Conservation (phyloP, 805 yeast genomes). For the Saccharomyces paradoxus region DNA sequence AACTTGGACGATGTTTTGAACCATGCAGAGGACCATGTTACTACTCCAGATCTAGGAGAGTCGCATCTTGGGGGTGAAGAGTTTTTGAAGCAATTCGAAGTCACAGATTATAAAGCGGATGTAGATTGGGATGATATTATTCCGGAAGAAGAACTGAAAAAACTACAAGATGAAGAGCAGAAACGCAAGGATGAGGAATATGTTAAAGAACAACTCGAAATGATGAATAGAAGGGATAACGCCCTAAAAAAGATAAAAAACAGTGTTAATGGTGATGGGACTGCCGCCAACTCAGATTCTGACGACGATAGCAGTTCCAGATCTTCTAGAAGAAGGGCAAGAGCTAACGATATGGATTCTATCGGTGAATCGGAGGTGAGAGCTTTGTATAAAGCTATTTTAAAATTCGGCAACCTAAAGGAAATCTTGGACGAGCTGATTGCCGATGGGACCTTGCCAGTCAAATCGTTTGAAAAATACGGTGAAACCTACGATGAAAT, state of each 20-base stretch:
- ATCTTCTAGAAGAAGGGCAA: slow-evolving; percentile 32
- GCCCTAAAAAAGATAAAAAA: slow-evolving; percentile 54
- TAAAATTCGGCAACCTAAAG: slow-evolving; percentile 72
- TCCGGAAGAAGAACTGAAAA: slow-evolving; percentile 85
- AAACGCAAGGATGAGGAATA: slow-evolving; percentile 78
- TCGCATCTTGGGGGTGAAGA: slow-evolving; percentile 98
- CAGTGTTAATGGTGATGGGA: slow-evolving; percentile 37
- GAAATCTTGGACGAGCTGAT: slow-evolving; percentile 77
- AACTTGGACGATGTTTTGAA: slow-evolving; percentile 91
- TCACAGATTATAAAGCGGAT: slow-evolving; percentile 96
- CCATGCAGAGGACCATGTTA: slow-evolving; percentile 95
- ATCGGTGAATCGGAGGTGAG: slow-evolving; percentile 83
- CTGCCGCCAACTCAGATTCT: slow-evolving; percentile 31
- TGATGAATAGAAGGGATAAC: slow-evolving; percentile 74
- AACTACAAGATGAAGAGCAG: slow-evolving; percentile 86
- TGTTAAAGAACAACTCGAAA: slow-evolving; percentile 79
- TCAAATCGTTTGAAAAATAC: slow-evolving; percentile 72
- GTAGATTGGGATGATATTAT: slow-evolving; percentile 98
- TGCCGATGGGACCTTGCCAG: slow-evolving; percentile 82
- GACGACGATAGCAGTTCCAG: slow-evolving; percentile 34
- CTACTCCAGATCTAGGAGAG: slow-evolving; percentile 94
- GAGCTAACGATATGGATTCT: slow-evolving; percentile 41
- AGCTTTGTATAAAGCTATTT: slow-evolving; percentile 71
- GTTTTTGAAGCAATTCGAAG: slow-evolving; percentile 92
- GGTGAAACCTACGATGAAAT: slow-evolving; percentile 72